Base-by-base conservation (phyloP, 192 early-diverging fungal genomes). In the Coemansia interrupta region DNA sequence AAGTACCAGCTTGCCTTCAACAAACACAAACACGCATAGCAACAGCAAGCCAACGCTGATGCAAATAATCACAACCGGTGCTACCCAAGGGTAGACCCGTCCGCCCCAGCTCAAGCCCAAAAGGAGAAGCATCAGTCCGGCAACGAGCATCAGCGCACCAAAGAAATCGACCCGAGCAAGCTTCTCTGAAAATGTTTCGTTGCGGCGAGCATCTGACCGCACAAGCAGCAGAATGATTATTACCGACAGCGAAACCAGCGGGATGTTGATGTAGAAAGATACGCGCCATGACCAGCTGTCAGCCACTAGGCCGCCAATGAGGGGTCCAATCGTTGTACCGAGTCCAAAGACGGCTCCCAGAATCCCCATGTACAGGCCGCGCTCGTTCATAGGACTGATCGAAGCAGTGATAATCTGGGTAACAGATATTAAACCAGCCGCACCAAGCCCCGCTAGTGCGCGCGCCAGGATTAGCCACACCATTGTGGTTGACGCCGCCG, bases 261-360 rank as follows among this genome's bases (percentile, higher is more conserved):
- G 92, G 3, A 92, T 64, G 69, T 93, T 93, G 78, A 91, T 85
- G 73, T 83, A 95, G 52, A 92, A 92, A 26, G 83, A 89, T 83
- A 88, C 89, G 26, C 87, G 78, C 87, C 87, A 88, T 12, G 71
- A 80, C 58, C 61, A 62, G 68, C 50, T 58, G 39, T 94, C 92
- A 0, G 86, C 78, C 42, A 95, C 88, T 8, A 83, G 63, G 7
- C 92, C 92, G 22, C 92, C 92, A 1, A 90, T 56, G 9, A 95
- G 64, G 12, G 92, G 92, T 0, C 90, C 92, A 29, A 90, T 65
- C 4, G 90, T 83, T 2, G 84, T 84, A 13, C 89, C 81, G 26
- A 90, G 58, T 3, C 86, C 87, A 70, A 89, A 91, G 29, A 90
- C 77, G 18, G 84, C 80, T 40, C 84, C 85, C 23, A 90, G 48